These are phyloP conservation scores for Rubia balearica DNA, from an alignment of 305 asterid genomes.

Conservation along the genomic window DNA sequence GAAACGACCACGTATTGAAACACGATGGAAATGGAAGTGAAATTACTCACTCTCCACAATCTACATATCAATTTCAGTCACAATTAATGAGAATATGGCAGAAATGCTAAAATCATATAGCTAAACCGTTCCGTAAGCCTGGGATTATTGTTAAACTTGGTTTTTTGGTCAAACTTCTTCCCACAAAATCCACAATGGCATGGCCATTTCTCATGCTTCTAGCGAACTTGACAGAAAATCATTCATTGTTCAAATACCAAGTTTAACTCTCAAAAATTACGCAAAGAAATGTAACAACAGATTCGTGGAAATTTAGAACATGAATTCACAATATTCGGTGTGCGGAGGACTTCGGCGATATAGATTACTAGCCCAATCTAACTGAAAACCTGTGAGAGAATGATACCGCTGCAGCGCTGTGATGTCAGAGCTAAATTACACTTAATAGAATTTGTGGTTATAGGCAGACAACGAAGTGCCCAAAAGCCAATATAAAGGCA, in stretches of 20 bases:
- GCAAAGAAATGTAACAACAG: not conserved
- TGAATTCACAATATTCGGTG: too few species aligned
- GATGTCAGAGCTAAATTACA: too few species aligned
- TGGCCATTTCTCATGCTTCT: slow-evolving; percentile 37
- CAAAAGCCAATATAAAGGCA: too few species aligned
- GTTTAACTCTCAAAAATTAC: not conserved
- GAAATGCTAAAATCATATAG: slow-evolving; percentile 56
- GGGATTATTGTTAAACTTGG: slow-evolving; percentile 58
- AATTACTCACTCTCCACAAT: slow-evolving; percentile 74
- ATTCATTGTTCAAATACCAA: slow-evolving; percentile 4
- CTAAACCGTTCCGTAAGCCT: slow-evolving; percentile 72
- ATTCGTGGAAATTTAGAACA: too few species aligned
- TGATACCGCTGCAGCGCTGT: too few species aligned
- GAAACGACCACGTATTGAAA: slow-evolving; percentile 74
- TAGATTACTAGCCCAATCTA: too few species aligned
- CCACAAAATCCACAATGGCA: slow-evolving; percentile 25
- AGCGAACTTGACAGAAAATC: not conserved
- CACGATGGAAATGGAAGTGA: slow-evolving; percentile 52
- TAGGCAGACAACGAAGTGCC: too few species aligned
- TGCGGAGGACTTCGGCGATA: too few species aligned
- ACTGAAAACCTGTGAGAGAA: too few species aligned
- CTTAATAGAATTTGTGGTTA: too few species aligned
- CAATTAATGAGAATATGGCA: slow-evolving; percentile 67
- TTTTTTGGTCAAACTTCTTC: slow-evolving; percentile 38
- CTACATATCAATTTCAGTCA: slow-evolving; percentile 63